Conservation (phyloP, 2,329 filamentous ascomycete species). For the Penicillium sp. region DNA sequence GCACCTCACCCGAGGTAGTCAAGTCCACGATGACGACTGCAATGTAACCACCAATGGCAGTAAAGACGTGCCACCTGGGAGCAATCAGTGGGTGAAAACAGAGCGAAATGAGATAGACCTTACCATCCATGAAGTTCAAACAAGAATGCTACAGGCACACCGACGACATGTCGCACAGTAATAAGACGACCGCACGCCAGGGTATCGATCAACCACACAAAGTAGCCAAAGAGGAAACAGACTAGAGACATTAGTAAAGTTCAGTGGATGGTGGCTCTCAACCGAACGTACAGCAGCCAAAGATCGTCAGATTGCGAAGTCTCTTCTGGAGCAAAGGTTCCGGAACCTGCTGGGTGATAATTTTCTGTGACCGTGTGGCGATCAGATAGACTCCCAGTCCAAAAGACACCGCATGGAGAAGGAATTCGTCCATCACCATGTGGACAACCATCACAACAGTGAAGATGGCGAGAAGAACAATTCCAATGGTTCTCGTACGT, state of each 20-base stretch:
- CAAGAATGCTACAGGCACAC: slow-evolving; percentile 37
- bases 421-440: slow-evolving; percentile 43
- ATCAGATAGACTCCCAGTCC: slow-evolving; percentile 35
- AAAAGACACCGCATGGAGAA: slow-evolving; percentile 38
- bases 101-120: slow-evolving; percentile 3
- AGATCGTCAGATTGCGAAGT: slow-evolving; percentile 16
- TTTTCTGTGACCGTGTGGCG: slow-evolving; percentile 23
- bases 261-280: neutral
- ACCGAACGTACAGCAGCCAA: slow-evolving; percentile 26
- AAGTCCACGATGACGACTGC: slow-evolving; percentile 38
- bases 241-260: slow-evolving; percentile 16
- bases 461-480: slow-evolving; percentile 18
- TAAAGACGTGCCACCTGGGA: slow-evolving; percentile 43
- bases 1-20: slow-evolving; percentile 33
- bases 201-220: slow-evolving; percentile 40
- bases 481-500: slow-evolving; percentile 22
- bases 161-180: slow-evolving; percentile 25
- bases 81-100: neutral
- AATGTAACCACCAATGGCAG: slow-evolving; percentile 40
- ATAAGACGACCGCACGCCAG: slow-evolving; percentile 32
- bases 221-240: slow-evolving; percentile 36
- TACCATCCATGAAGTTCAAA: slow-evolving; percentile 44
- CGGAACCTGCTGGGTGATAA: slow-evolving; percentile 32
- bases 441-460: slow-evolving; percentile 39
- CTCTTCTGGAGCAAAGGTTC: slow-evolving; percentile 22